A percentile compares a stretch with the other conserved stretches of the same genome.
Conservation (phyloP, 106 monocot genomes). For the Dioscorea zingiberensis region DNA sequence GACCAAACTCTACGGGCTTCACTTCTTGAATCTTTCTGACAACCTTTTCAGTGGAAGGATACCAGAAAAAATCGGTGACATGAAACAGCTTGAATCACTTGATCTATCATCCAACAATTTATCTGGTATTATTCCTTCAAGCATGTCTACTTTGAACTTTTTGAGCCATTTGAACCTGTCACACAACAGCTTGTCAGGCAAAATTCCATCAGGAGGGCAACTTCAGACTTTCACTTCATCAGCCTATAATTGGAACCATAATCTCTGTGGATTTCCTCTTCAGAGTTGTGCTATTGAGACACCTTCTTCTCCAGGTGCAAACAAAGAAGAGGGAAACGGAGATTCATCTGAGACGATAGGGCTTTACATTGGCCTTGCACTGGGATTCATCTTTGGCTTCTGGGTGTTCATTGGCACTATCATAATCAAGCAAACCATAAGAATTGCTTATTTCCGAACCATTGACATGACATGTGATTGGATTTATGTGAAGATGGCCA, state of each 20-base stretch:
- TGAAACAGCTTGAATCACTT: slow-evolving; percentile 14
- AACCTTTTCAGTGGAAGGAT: slow-evolving; percentile 21
- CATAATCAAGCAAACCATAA: too few species aligned
- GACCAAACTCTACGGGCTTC: slow-evolving; percentile 1
- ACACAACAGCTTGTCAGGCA: slow-evolving; percentile 22
- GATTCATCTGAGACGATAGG: not conserved
- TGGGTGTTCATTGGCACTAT: not conserved
- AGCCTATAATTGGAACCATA: slow-evolving; percentile 19
- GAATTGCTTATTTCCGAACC: too few species aligned
- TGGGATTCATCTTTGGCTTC: not conserved
- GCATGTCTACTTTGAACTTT: slow-evolving; percentile 7
- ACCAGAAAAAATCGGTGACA: slow-evolving; percentile 3
- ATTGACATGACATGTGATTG: too few species aligned
- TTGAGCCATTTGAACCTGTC: slow-evolving; percentile 28
- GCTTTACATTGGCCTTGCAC: not conserved
- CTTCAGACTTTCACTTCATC: slow-evolving; percentile 14
- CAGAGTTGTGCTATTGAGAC: not conserved
- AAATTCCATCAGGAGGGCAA: slow-evolving; percentile 22
- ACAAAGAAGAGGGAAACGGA: not conserved
- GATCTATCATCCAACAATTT: slow-evolving; percentile 26
- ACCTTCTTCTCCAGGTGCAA: too few species aligned
- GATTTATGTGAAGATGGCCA: too few species aligned
- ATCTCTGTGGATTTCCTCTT: slow-evolving; percentile 27
- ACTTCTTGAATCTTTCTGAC: slow-evolving; percentile 19
- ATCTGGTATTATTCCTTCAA: slow-evolving; percentile 20